Evolutionary conservation across 179 eudicot species (phyloP).

Genomic region (Nepenthes alata): DNA sequence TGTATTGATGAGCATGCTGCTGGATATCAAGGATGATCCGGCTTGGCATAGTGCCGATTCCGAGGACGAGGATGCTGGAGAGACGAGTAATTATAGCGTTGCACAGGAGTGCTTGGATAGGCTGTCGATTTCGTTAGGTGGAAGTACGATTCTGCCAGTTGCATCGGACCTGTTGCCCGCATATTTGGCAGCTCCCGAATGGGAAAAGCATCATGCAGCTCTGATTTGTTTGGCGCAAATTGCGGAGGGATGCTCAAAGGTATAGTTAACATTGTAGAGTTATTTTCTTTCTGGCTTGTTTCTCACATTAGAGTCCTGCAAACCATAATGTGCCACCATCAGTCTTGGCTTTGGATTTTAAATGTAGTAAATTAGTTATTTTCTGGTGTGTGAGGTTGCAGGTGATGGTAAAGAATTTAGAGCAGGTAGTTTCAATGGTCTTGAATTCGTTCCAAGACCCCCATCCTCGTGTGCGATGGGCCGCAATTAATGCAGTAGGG

Average conservation of each 20-base stretch:
- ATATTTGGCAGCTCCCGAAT: constrained; percentile 23
- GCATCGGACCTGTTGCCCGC: constrained; percentile 23
- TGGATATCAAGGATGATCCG: constrained; percentile 22
- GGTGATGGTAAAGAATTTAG: constrained; percentile 60
- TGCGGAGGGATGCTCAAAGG: constrained; percentile 28
- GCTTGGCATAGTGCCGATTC: constrained; percentile 21
- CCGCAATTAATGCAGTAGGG: constrained; percentile 66
- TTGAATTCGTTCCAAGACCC: constrained; percentile 56
- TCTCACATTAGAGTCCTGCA: neutral
- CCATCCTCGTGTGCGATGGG: constrained; percentile 66
- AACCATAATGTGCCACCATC: too few species aligned
- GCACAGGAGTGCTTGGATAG: constrained; percentile 27
- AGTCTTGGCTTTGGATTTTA: neutral
- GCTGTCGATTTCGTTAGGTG: constrained; percentile 18
- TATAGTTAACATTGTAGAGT: neutral
- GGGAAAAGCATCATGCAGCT: constrained; percentile 25
- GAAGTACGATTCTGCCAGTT: constrained; percentile 19
- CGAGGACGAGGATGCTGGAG: constrained; percentile 27
- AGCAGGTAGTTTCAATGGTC: constrained; percentile 55
- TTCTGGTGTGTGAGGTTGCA: constrained; percentile 6
- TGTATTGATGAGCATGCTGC: constrained; percentile 20
- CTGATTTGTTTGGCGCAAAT: constrained; percentile 21
- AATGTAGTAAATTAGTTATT: neutral
- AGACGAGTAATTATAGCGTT: constrained; percentile 19
- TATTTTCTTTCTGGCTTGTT: neutral